Base-by-base conservation (phyloP, 768 basidiomycete genomes). In the Lactarius quietus region DNA sequence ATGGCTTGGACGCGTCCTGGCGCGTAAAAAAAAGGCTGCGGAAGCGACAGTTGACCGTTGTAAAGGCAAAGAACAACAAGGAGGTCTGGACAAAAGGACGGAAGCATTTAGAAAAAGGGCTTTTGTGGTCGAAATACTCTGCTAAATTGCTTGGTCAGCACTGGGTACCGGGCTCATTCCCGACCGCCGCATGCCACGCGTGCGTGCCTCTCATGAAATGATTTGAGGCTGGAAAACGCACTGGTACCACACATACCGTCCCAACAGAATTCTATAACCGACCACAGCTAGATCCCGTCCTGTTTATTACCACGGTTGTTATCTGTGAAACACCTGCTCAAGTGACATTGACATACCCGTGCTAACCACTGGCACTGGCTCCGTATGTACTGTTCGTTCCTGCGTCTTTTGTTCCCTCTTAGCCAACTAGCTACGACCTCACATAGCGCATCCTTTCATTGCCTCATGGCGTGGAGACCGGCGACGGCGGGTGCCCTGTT, bases 1-100 rank as follows among this genome's bases (percentile, higher is more conserved):
- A 57, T 62, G 65, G 62, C 56, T 59, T 41, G 61, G 56, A 23
- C 20, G 39, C 10, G n/a, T 35, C n/a, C 61, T 18, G 45, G 63
- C 56, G 38, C 62, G 43, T 18, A 53, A 38, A 48, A 66, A 57
- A 57, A 35, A 20, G 6, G 52, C 23, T 9, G 35, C 38, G 26
- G 29, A 20, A 39, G 23, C 36, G 20, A 39, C 36, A 41, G 15
- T 31, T 45, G 60, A 57, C 39, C 20, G 60, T 62, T 28, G 61
- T 17, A 56, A 62, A 35, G 60, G 56, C 29, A 41, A 56, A 55
- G 7, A n/a, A 51, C 17, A 57, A 61, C 53, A 52, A 61, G n/a
- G 15, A 39, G 12, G 45, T n/a, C 28, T 17, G 38, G 35, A 41
- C 29, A 45, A 55, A 61, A 33, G 35, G 28, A 18, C 33, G 48